phyloP scores from a whole-genome alignment of 2,329 filamentous ascomycete genomes.

The Fusarium nygamai region DNA sequence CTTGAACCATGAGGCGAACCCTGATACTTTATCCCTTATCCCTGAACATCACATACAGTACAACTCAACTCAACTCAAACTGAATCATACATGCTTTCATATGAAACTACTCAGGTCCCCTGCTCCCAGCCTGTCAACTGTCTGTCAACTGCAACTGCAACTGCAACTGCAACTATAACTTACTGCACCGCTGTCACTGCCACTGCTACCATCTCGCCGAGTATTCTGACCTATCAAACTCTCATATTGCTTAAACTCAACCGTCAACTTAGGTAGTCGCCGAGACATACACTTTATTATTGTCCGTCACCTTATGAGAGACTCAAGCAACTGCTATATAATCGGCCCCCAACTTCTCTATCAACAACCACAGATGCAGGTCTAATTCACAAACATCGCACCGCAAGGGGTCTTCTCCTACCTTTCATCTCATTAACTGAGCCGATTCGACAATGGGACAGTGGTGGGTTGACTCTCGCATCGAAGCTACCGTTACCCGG shows the following conservation, averaged over 20 bases:
- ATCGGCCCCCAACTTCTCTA: slow-evolving; percentile 7
- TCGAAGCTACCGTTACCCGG: slow-evolving; percentile 75
- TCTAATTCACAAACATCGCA: slow-evolving; percentile 17
- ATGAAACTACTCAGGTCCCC: slow-evolving; percentile 41
- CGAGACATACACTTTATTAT: neutral
- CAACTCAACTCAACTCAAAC: neutral
- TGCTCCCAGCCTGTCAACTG: slow-evolving; percentile 17
- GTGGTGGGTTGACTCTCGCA: slow-evolving; percentile 78
- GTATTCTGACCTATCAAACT: slow-evolving; percentile 4
- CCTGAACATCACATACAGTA: slow-evolving; percentile 20
- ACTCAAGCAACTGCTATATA: slow-evolving; percentile 7
- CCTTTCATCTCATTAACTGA: slow-evolving; percentile 14
- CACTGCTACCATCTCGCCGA: slow-evolving; percentile 9
- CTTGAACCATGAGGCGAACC: slow-evolving; percentile 38
- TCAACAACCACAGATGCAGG: slow-evolving; percentile 32
- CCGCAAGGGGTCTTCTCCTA: slow-evolving; percentile 26
- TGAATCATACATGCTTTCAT: slow-evolving; percentile 24
- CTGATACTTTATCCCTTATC: slow-evolving; percentile 30
- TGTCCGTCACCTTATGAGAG: slow-evolving; percentile 8
- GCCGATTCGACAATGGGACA: slow-evolving; percentile 48
- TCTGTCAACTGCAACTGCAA: neutral
- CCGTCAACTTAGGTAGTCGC: neutral
- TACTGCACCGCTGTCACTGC: neutral
- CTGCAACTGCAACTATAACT: slow-evolving; percentile 2
- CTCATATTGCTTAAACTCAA: slow-evolving; percentile 13